Evolutionary conservation across 148 eudicot species (phyloP), one percentile per base, ranked within the genome.

Genomic region (Polygonum aviculare): DNA sequence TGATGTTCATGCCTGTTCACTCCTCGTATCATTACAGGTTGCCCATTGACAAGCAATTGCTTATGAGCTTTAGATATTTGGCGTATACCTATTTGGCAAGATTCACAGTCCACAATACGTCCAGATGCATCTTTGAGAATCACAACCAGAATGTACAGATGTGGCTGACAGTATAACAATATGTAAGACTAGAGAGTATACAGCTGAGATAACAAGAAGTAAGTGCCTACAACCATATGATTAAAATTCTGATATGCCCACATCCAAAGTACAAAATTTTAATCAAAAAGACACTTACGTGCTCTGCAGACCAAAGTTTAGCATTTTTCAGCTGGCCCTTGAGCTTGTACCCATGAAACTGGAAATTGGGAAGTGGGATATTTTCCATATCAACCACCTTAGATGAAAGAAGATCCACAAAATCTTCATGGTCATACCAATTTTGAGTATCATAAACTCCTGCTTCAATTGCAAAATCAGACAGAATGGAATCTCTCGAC

Each of bases 1-100:
- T 94, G 98, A 79, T 89, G 93, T 79, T 94, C 98, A 75, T 94
- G 98, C 78, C 97, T 84, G 88, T 94, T 94, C 72, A 94, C 97
- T 60, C 98, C 98, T 83, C 96, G 86, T 80, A 94, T 88, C 44
- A 87, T 69, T 22, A 94, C 88, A 67, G 98, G 92, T 48, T 85
- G 91, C 76, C 98, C 98, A 84, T 94, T 94, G 15, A 94, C 92
- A 78, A 94, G 93, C 70, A 94, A 80, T 84, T 94, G 98, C 73
- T 94, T 94, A 60, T 86, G 86, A 82, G 94, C 90, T 79, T 87
- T 94, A 48, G 92, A 77, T 80, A 94, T 85, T 83, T 92, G 83
- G 35, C 97, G 79, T 74, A 94, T 88, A 33, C 98, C 98, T 35
- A 94, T 88, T 80, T 87, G 97, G 83, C 92, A 88, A 77, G 98